These are phyloP conservation scores for Rosa multiflora DNA, from an alignment of 306 rosid genomes.

Conservation along the genomic window DNA sequence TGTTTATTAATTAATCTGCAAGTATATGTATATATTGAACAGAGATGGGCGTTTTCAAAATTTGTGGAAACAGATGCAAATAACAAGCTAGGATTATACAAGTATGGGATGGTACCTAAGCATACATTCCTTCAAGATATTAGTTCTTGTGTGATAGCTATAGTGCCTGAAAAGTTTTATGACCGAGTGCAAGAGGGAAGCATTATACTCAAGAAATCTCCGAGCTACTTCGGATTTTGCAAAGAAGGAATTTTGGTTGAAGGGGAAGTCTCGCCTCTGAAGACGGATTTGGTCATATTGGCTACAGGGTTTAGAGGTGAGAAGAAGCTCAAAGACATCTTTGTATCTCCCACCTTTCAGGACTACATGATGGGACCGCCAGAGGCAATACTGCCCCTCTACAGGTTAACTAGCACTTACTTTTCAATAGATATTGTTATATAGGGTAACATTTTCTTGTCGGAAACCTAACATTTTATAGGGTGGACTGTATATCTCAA, in stretches of 20 bases:
- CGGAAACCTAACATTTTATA: too few relatives aligned
- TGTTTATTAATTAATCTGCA: not conserved
- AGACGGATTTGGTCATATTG: not conserved
- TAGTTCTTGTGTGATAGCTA: slow-evolving; percentile 40
- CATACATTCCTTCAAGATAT: slow-evolving; percentile 52
- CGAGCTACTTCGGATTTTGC: not conserved
- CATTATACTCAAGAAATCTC: slow-evolving; percentile 48
- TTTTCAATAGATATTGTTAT: too few relatives aligned
- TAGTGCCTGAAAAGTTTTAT: slow-evolving; percentile 50
- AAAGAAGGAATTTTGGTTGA: not conserved
- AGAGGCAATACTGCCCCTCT: slow-evolving; percentile 41
- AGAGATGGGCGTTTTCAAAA: slow-evolving; percentile 60
- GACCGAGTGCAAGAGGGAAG: slow-evolving; percentile 66
- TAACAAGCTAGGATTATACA: slow-evolving; percentile 40
- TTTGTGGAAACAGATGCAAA: slow-evolving; percentile 58
- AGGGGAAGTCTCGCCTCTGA: not conserved
- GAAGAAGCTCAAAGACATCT: slow-evolving; percentile 53
- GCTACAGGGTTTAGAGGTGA: slow-evolving; percentile 61
- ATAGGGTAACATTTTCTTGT: too few relatives aligned
- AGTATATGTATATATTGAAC: not conserved
- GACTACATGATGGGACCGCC: slow-evolving; percentile 41
- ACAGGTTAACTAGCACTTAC: slow-evolving; percentile 40
- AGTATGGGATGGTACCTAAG: slow-evolving; percentile 68
- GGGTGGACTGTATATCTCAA: too few relatives aligned
- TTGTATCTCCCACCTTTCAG: slow-evolving; percentile 47